phyloP scores from a whole-genome alignment of 2,329 filamentous ascomycete genomes.

The Tolypocladium nubicola region DNA sequence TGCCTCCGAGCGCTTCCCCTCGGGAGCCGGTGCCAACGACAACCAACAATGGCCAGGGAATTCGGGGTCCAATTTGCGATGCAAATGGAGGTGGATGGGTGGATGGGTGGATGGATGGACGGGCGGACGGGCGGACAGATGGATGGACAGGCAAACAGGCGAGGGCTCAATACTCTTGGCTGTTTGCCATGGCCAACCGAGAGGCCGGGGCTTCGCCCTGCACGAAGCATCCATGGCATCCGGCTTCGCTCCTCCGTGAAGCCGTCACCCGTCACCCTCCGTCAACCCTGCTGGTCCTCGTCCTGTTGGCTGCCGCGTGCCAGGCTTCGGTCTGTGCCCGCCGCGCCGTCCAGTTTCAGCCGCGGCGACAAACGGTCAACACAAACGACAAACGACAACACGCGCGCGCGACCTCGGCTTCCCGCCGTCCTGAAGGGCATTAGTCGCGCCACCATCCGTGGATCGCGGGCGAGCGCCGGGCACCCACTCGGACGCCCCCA shows the following conservation, averaged over 20 bases:
- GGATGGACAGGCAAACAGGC: neutral
- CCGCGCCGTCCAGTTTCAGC: neutral
- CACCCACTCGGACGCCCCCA: neutral
- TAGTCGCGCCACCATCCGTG: too few relatives aligned
- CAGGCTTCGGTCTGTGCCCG: neutral
- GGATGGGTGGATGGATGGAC: too few relatives aligned
- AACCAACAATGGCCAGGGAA: neutral
- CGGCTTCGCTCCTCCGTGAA: neutral
- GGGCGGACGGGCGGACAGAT: too few relatives aligned
- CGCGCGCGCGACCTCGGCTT: neutral
- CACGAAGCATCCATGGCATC: neutral
- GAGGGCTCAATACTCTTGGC: neutral
- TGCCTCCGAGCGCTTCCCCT: neutral
- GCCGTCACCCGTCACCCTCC: neutral
- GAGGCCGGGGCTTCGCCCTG: neutral
- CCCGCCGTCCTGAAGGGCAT: neutral
- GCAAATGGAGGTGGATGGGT: neutral
- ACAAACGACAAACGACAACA: neutral
- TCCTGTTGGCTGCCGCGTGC: neutral
- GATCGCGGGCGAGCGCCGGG: too few relatives aligned
- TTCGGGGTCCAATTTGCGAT: neutral
- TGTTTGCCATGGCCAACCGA: neutral
- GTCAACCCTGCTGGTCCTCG: neutral
- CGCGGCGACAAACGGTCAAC: neutral
- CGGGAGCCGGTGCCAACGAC: neutral